Evolutionary conservation across 495 filamentous ascomycete species (phyloP).

Genomic region (Zalerion maritima): DNA sequence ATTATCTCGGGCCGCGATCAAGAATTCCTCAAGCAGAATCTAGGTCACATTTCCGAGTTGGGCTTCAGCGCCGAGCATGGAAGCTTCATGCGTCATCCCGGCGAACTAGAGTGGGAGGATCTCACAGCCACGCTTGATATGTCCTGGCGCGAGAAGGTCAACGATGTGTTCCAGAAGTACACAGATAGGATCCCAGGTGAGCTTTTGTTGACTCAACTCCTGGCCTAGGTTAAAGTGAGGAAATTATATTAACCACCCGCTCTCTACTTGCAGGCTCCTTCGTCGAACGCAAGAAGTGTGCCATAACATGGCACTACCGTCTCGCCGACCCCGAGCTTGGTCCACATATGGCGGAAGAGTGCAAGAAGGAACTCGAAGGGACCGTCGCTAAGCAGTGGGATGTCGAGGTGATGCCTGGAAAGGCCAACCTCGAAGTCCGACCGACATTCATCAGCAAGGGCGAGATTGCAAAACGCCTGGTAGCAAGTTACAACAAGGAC

Average conservation of each 20-base stretch:
- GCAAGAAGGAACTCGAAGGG: conserved; percentile 57
- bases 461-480: conserved; percentile 68
- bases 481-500: conserved; percentile 44
- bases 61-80: conserved; percentile 93
- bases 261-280: conserved; percentile 46
- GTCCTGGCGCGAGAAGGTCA: conserved; percentile 72
- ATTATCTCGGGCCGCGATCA: conserved; percentile 92
- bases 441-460: conserved; percentile 96
- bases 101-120: conserved; percentile 65
- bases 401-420: conserved; percentile 89
- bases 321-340: conserved; percentile 75
- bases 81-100: conserved; percentile 74
- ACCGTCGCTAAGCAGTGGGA: conserved; percentile 65
- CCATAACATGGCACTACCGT: conserved; percentile 94
- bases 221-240: background rate
- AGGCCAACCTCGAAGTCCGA: conserved; percentile 91
- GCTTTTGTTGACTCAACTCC: conserved; percentile 4
- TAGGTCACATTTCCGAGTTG: conserved; percentile 70
- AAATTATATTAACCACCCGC: conserved; percentile 8
- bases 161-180: conserved; percentile 68
- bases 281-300: conserved; percentile 82
- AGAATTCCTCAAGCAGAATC: conserved; percentile 70
- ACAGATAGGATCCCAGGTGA: conserved; percentile 68
- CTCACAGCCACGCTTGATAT: conserved; percentile 70
- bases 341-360: conserved; percentile 56